Evolutionary conservation across 2,329 filamentous ascomycete genomes (phyloP).

Genomic region (Colletotrichum truncatum): DNA sequence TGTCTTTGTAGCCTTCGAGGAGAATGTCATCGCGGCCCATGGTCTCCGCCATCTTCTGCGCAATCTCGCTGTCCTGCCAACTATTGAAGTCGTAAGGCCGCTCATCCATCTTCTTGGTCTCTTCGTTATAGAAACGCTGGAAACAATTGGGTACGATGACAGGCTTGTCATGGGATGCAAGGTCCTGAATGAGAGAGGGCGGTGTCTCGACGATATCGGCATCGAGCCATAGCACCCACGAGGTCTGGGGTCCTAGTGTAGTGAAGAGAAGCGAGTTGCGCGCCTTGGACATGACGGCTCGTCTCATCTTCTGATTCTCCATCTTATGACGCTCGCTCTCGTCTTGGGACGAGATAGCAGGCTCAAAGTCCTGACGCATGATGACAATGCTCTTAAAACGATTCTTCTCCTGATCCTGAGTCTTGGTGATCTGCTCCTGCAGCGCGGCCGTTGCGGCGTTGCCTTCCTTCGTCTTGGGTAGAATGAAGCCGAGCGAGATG

Average conservation of each 20-base stretch:
- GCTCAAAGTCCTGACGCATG: constrained; percentile 92
- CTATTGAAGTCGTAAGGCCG: constrained; percentile 97
- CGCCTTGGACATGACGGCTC: constrained; percentile 91
- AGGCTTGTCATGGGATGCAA: constrained; percentile 87
- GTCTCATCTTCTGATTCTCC: constrained; percentile 84
- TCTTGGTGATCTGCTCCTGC: constrained; percentile 85
- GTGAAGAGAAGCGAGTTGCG: constrained; percentile 96
- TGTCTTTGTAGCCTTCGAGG: constrained; percentile 90
- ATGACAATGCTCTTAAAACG: constrained; percentile 95
- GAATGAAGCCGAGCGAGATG: constrained; percentile 94
- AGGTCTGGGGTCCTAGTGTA: constrained; percentile 87
- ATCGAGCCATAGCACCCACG: constrained; percentile 98
- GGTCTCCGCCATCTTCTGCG: constrained; percentile 76
- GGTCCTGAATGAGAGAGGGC: constrained; percentile 85
- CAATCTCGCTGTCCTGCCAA: constrained; percentile 90
- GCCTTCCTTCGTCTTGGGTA: constrained; percentile 92
- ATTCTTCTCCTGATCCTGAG: constrained; percentile 82
- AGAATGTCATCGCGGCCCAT: constrained; percentile 95
- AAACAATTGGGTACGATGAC: constrained; percentile 96
- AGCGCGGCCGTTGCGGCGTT: constrained; percentile 85
- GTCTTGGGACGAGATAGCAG: constrained; percentile 80
- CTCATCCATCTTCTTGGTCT: constrained; percentile 75
- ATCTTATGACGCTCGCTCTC: constrained; percentile 93
- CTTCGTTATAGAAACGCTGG: constrained; percentile 80
- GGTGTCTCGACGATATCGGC: constrained; percentile 92